Conservation (phyloP, 192 early-diverging fungal species). For the Allomyces javanicus region DNA sequence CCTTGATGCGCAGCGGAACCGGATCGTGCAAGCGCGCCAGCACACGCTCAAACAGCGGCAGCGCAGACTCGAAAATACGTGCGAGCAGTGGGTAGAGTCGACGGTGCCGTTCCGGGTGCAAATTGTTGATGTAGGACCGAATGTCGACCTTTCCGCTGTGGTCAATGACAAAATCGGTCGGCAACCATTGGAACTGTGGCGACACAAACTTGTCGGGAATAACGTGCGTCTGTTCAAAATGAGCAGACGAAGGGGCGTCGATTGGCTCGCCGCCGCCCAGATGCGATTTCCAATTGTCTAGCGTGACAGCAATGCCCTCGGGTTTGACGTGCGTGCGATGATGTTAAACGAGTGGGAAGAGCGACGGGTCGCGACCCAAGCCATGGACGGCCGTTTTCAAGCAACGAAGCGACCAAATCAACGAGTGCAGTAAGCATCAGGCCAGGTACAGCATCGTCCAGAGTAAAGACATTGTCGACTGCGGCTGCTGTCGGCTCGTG, state of each 20-base stretch:
- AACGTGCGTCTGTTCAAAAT: background rate
- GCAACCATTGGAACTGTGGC: background rate
- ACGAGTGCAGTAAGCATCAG: background rate
- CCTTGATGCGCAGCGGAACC: too few species aligned
- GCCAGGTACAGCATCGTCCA: conserved; percentile 14
- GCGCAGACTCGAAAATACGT: too few species aligned
- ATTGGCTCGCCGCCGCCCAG: background rate
- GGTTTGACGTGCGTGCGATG: background rate
- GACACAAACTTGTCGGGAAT: background rate
- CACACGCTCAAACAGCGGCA: too few species aligned
- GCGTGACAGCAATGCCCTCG: background rate
- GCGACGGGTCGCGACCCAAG: conserved; percentile 26
- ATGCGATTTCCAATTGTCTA: too few species aligned
- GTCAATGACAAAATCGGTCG: background rate
- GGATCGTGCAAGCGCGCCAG: too few species aligned
- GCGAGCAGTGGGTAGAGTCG: too few species aligned
- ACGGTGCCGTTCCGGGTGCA: too few species aligned
- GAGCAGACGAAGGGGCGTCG: background rate
- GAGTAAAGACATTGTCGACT: conserved; percentile 10
- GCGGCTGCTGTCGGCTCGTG: conserved; percentile 11
- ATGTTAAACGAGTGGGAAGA: conserved; percentile 20
- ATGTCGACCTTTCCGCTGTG: background rate
- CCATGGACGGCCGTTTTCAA: conserved; percentile 13
- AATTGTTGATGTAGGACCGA: too few species aligned
- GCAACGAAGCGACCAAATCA: conserved; percentile 10